These are phyloP conservation scores for Prunus kanzakura DNA, from an alignment of 306 rosid genomes.

Conservation along the genomic window DNA sequence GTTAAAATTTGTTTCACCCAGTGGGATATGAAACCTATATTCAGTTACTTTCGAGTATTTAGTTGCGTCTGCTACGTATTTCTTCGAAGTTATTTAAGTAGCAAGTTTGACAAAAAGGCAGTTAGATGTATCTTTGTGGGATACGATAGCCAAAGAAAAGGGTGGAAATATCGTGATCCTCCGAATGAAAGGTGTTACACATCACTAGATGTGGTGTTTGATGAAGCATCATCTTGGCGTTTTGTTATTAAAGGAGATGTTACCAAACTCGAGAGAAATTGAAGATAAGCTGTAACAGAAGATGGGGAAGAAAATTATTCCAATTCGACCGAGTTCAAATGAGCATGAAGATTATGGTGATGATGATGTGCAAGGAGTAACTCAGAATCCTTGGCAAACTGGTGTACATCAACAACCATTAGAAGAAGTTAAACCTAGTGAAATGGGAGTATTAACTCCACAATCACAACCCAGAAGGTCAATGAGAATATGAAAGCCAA, in stretches of 20 bases:
- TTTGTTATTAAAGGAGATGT: neutral
- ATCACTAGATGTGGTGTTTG: neutral
- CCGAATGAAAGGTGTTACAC: neutral
- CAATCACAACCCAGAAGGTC: no score
- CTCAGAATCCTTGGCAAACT: neutral
- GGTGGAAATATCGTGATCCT: neutral
- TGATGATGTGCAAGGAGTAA: neutral
- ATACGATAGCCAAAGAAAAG: no score
- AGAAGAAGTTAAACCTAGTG: neutral
- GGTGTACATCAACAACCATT: neutral
- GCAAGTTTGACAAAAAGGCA: no score
- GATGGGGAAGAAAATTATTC: neutral
- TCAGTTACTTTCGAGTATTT: no score
- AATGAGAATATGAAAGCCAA: no score
- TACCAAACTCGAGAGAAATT: neutral
- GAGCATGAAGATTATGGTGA: neutral
- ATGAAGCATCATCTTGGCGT: slow-evolving; percentile 13
- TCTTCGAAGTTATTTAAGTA: no score
- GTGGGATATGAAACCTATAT: no score
- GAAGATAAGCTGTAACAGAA: neutral
- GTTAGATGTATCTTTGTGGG: no score
- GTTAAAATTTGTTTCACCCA: no score
- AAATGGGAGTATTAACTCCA: neutral
- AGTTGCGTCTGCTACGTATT: no score
- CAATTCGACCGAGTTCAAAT: neutral